phyloP scores from a whole-genome alignment of 2,329 filamentous ascomycete species.

The Mycosphaerella arachidis region DNA sequence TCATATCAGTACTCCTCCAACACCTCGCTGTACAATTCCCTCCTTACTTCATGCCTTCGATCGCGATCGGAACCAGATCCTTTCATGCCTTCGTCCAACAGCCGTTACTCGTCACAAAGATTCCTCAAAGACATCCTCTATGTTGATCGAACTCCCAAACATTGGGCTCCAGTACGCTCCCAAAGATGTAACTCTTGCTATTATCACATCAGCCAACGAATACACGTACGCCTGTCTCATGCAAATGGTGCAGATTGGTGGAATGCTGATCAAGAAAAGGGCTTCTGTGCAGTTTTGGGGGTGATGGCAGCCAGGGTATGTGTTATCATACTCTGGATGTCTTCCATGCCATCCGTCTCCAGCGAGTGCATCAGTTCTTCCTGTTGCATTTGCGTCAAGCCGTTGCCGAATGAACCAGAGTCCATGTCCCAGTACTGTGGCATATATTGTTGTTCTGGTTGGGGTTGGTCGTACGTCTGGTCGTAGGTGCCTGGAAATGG shows the following conservation, averaged over 20 bases:
- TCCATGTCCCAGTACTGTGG: conserved; percentile 29
- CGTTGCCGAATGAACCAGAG: conserved; percentile 29
- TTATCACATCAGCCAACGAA: conserved; percentile 1
- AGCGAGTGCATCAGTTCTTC: conserved; percentile 35
- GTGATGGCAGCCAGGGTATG: conserved; percentile 26
- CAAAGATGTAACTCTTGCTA: neutral
- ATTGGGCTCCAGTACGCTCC: neutral
- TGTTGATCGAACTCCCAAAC: neutral
- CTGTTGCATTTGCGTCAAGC: conserved; percentile 33
- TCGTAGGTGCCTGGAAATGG: conserved; percentile 23
- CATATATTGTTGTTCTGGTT: conserved; percentile 18
- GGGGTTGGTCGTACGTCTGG: neutral
- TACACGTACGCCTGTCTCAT: neutral
- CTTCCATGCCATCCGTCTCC: conserved; percentile 36
- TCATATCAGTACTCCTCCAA: conserved; percentile 2
- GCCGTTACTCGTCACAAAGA: neutral
- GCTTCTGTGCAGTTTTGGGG: conserved; percentile 21
- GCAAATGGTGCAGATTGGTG: neutral
- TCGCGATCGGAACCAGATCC: neutral
- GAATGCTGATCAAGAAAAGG: neutral
- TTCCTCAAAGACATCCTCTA: neutral
- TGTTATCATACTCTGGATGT: conserved; percentile 36
- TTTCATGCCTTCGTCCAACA: neutral
- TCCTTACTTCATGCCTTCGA: neutral
- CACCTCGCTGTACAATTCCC: conserved; percentile 4